Percentiles rank a stretch among this genome's conserved stretches.
These are phyloP conservation scores for Geotrichum phurueaensis DNA, from an alignment of 1,139 yeast species.

Conservation along the genomic window DNA sequence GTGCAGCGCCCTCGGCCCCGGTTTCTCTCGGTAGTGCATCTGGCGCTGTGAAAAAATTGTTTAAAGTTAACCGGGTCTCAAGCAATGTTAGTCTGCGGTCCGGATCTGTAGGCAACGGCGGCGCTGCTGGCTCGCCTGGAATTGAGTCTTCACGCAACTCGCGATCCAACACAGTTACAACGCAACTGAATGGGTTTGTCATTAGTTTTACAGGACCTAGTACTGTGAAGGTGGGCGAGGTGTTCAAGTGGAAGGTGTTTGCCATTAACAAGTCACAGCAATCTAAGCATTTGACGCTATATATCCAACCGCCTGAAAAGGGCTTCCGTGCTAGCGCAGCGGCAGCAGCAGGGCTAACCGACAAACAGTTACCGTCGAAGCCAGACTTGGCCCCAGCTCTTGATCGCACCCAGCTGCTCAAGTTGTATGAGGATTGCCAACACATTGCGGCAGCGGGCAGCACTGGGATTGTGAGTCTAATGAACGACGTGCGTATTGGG, in stretches of 20 bases:
- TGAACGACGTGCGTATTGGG: slow-evolving; percentile 61
- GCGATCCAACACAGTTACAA: slow-evolving; percentile 9
- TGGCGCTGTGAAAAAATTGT: slow-evolving; percentile 18
- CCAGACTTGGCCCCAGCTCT: slow-evolving; percentile 30
- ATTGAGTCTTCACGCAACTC: slow-evolving; percentile 3
- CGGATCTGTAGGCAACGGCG: not conserved
- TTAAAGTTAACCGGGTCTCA: slow-evolving; percentile 11
- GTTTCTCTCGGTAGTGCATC: slow-evolving; percentile 16
- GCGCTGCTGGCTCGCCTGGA: not conserved
- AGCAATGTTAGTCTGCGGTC: slow-evolving; percentile 8
- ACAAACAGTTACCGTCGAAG: slow-evolving; percentile 17
- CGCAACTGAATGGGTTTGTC: slow-evolving; percentile 41
- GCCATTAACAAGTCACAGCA: slow-evolving; percentile 52
- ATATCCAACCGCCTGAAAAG: slow-evolving; percentile 27
- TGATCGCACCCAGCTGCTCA: slow-evolving; percentile 35
- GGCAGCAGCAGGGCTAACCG: slow-evolving; percentile 12
- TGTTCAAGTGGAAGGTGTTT: slow-evolving; percentile 59
- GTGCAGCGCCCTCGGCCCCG: slow-evolving; percentile 18
- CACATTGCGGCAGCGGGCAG: slow-evolving; percentile 18
- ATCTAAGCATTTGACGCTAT: slow-evolving; percentile 41
- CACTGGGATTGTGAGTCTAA: slow-evolving; percentile 47
- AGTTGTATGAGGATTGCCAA: slow-evolving; percentile 16
- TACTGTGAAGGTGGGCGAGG: slow-evolving; percentile 54
- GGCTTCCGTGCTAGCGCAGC: slow-evolving; percentile 8
- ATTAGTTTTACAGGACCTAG: slow-evolving; percentile 63